These are phyloP conservation scores for Coniella lustricola DNA, from an alignment of 2,329 filamentous ascomycete genomes.

Conservation along the genomic window DNA sequence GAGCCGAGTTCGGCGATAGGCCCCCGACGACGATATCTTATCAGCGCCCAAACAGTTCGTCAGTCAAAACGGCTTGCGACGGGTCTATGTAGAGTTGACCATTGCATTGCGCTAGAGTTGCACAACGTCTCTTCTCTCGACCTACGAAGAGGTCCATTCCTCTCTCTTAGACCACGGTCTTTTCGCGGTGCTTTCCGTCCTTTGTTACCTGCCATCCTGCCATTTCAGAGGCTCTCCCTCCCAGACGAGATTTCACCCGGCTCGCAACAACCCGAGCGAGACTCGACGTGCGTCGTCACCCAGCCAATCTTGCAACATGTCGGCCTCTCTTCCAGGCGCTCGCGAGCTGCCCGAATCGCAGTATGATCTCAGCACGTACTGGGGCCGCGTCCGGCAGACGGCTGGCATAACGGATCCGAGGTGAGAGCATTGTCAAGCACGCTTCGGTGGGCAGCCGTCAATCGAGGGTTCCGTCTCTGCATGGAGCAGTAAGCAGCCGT, in stretches of 20 bases:
- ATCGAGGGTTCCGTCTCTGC: constrained; percentile 12
- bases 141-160: too few relatives aligned
- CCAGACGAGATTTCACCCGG: too few relatives aligned
- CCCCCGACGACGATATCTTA: background rate
- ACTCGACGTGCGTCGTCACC: background rate
- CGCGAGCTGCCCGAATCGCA: constrained; percentile 86
- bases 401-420: constrained; percentile 89
- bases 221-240: too few relatives aligned
- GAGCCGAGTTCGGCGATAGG: constrained; percentile 13
- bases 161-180: too few relatives aligned
- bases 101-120: background rate
- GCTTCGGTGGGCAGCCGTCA: constrained; percentile 1
- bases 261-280: background rate
- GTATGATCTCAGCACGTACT: constrained; percentile 89
- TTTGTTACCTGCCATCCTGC: too few relatives aligned
- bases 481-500: constrained; percentile 16
- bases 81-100: constrained; percentile 4
- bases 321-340: constrained; percentile 55
- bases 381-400: constrained; percentile 86
- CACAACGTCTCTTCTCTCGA: background rate
- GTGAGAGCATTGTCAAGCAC: constrained; percentile 48
- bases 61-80: constrained; percentile 10
- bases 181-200: too few relatives aligned
- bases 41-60: background rate
- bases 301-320: constrained; percentile 39